phyloP scores from a whole-genome alignment of 1,284 basidiomycete species.

The Boletus smithii region DNA sequence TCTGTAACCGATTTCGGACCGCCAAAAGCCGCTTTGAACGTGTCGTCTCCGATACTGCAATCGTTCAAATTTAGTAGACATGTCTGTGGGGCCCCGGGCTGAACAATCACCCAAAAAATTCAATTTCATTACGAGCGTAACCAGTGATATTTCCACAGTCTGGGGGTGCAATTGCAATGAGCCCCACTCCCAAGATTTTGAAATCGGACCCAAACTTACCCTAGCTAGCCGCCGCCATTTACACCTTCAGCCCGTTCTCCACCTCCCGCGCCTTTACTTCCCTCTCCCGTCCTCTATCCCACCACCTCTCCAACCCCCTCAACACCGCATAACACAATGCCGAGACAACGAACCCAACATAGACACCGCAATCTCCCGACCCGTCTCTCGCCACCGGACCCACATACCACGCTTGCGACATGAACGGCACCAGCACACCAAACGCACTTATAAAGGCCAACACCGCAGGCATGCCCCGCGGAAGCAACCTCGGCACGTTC shows the following conservation, averaged over 20 bases:
- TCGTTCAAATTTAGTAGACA: no score
- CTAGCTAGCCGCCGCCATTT: no score
- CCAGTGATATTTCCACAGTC: no score
- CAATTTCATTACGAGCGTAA: no score
- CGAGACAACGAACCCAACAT: conserved; percentile 45
- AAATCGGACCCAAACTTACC: conserved; percentile 3
- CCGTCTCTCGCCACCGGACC: conserved; percentile 45
- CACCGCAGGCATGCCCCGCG: conserved; percentile 39
- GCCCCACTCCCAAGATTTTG: background rate
- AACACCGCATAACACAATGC: conserved; percentile 39
- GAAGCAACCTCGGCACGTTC: conserved; percentile 25
- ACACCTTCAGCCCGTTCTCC: conserved; percentile 3
- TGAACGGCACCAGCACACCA: conserved; percentile 53
- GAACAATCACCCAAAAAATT: no score
- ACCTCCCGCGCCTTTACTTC: background rate
- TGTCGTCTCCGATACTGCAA: no score
- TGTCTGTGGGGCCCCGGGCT: no score
- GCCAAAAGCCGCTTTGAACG: no score
- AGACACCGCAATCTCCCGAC: conserved; percentile 57
- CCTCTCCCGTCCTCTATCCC: conserved; percentile 10
- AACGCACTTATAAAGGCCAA: conserved; percentile 46
- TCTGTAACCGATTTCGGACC: background rate
- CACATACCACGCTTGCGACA: conserved; percentile 58
- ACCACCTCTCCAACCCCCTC: conserved; percentile 39
- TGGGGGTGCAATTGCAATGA: background rate